phyloP scores from a whole-genome alignment of 306 rosid genomes.

The Potentilla sterilis region DNA sequence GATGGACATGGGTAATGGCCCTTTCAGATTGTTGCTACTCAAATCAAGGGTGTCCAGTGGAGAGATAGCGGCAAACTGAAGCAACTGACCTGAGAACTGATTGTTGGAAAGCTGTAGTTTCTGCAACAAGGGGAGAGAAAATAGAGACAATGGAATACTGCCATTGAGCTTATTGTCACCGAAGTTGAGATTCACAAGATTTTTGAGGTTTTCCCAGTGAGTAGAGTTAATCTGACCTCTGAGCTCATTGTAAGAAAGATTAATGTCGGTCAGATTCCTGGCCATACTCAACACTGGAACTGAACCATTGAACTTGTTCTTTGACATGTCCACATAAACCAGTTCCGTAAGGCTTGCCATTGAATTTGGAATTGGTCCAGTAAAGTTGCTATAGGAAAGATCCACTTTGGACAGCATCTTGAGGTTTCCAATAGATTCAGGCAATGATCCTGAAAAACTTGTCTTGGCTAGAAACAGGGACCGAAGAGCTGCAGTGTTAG shows the following conservation, averaged over 20 bases:
- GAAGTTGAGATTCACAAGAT: not conserved
- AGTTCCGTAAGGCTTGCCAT: slow-evolving; percentile 14
- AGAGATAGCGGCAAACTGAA: slow-evolving; percentile 1
- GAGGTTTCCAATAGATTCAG: slow-evolving; percentile 22
- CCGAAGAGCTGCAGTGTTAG: not conserved
- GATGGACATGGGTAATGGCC: slow-evolving; percentile 30
- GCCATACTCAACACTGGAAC: slow-evolving; percentile 19
- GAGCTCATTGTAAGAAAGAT: slow-evolving; percentile 17
- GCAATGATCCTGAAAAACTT: slow-evolving; percentile 19
- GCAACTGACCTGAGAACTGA: slow-evolving; percentile 11
- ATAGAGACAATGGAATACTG: slow-evolving; percentile 17
- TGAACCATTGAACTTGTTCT: slow-evolving; percentile 26
- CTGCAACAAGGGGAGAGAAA: slow-evolving; percentile 21
- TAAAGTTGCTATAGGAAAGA: not conserved
- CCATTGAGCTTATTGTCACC: slow-evolving; percentile 15
- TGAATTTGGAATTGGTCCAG: slow-evolving; percentile 15
- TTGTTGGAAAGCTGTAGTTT: not conserved
- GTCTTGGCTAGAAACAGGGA: not conserved
- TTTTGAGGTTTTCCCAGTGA: slow-evolving; percentile 17
- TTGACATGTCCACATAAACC: slow-evolving; percentile 7
- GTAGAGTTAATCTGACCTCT: slow-evolving; percentile 16
- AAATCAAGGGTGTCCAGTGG: slow-evolving; percentile 34
- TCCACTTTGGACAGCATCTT: not conserved
- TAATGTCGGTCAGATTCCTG: slow-evolving; percentile 8
- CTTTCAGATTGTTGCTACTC: slow-evolving; percentile 40